These are phyloP conservation scores for Melampsora larici-populina DNA, from an alignment of 1,284 basidiomycete species.

Conservation along the genomic window DNA sequence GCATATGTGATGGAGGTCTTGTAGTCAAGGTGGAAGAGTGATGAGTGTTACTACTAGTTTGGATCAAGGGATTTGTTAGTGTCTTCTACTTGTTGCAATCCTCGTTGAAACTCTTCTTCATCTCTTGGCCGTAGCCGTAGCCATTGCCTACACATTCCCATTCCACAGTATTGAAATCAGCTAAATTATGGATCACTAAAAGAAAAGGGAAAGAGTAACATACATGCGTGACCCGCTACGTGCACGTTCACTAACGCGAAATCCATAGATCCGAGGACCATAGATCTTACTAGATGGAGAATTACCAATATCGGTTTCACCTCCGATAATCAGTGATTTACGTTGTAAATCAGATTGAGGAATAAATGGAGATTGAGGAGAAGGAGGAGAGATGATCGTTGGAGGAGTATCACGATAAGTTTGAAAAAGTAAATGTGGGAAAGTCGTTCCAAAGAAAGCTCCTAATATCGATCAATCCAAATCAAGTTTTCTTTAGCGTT, in stretches of 20 bases:
- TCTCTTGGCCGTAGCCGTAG: constrained; percentile 25
- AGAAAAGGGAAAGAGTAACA: not conserved
- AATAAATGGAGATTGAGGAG: constrained; percentile 29
- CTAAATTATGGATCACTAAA: not conserved
- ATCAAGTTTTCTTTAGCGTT: not conserved
- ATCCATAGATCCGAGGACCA: constrained; percentile 84
- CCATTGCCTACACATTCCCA: constrained; percentile 32
- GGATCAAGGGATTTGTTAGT: not conserved
- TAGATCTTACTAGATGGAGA: constrained; percentile 79
- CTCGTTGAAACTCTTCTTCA: constrained; percentile 29
- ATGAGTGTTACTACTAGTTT: not conserved
- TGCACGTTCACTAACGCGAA: constrained; percentile 61
- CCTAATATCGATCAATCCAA: constrained; percentile 59
- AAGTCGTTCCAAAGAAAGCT: constrained; percentile 98
- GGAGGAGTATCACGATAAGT: constrained; percentile 84
- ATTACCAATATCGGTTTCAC: constrained; percentile 43
- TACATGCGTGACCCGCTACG: constrained; percentile 94
- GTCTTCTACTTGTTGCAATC: constrained; percentile 9
- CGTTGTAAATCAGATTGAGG: constrained; percentile 43
- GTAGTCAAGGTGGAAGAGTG: no score
- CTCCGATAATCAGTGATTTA: constrained; percentile 46
- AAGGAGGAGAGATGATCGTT: constrained; percentile 61
- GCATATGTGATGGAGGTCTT: no score
- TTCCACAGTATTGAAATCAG: not conserved
- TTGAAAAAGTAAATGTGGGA: constrained; percentile 95